These are phyloP conservation scores for Meyerozyma guilliermondii DNA, from an alignment of 1,139 yeast genomes.

Conservation along the genomic window DNA sequence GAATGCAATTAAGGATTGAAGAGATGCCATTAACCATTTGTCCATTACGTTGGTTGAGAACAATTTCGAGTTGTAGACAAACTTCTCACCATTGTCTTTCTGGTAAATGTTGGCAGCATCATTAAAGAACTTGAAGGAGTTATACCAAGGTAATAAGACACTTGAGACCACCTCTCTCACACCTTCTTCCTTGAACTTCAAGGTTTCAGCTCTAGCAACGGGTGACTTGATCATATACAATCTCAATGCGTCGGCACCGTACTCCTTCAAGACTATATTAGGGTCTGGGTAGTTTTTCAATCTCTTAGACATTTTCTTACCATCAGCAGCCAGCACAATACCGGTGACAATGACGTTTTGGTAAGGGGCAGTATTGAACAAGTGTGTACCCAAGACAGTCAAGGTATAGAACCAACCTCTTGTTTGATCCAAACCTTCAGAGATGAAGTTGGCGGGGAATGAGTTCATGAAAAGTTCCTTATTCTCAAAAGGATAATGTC, in stretches of 20 bases:
- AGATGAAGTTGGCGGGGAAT: slow-evolving; percentile 88
- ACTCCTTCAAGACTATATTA: slow-evolving; percentile 66
- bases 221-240: slow-evolving; percentile 95
- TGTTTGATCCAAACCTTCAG: slow-evolving; percentile 98
- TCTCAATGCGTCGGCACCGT: slow-evolving; percentile 98
- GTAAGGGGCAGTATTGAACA: slow-evolving; percentile 90
- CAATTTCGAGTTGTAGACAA: slow-evolving; percentile 62
- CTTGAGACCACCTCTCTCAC: slow-evolving; percentile 96
- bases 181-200: slow-evolving; percentile 97
- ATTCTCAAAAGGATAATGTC: slow-evolving; percentile 94
- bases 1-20: slow-evolving; percentile 81
- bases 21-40: slow-evolving; percentile 91
- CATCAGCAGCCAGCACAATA: slow-evolving; percentile 95
- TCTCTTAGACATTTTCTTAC: slow-evolving; percentile 98
- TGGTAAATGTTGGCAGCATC: slow-evolving; percentile 85
- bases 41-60: slow-evolving; percentile 89
- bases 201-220: slow-evolving; percentile 91
- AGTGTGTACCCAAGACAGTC: slow-evolving; percentile 91
- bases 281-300: slow-evolving; percentile 98
- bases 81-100: slow-evolving; percentile 68
- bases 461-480: slow-evolving; percentile 51
- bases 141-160: slow-evolving; percentile 97
- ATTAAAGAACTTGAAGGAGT: slow-evolving; percentile 91
- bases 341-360: slow-evolving; percentile 95
- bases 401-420: slow-evolving; percentile 99